phyloP scores from a whole-genome alignment of 768 basidiomycete species.

The Auricularia cornea region DNA sequence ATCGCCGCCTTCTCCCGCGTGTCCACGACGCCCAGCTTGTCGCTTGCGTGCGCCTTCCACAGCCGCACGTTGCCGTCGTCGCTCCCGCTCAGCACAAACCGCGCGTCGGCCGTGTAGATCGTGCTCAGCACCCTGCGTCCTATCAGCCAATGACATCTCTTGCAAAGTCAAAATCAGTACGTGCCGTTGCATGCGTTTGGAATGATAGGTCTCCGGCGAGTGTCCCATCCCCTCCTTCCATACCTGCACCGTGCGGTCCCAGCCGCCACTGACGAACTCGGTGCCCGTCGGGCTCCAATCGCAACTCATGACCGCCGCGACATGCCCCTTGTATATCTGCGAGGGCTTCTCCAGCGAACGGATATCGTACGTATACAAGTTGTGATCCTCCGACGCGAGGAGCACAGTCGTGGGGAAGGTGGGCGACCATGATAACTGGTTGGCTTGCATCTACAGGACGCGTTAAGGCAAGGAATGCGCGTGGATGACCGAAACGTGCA shows the following conservation, averaged over 20 bases:
- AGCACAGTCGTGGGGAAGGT: slow-evolving; percentile 87
- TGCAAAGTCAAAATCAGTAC: slow-evolving; percentile 10
- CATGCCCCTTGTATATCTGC: slow-evolving; percentile 95
- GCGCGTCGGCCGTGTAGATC: slow-evolving; percentile 80
- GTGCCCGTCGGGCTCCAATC: slow-evolving; percentile 96
- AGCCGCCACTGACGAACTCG: slow-evolving; percentile 93
- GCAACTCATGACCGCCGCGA: slow-evolving; percentile 91
- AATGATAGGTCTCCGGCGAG: slow-evolving; percentile 87
- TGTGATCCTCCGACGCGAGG: slow-evolving; percentile 97
- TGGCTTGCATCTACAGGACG: slow-evolving; percentile 64
- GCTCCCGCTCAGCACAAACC: slow-evolving; percentile 84
- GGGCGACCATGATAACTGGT: slow-evolving; percentile 90
- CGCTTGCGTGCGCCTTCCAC: slow-evolving; percentile 91
- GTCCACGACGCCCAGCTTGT: slow-evolving; percentile 85
- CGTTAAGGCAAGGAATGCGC: background rate
- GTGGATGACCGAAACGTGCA: slow-evolving; percentile 11
- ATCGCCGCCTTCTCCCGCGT: slow-evolving; percentile 84
- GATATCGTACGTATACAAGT: slow-evolving; percentile 96
- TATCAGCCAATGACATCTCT: background rate
- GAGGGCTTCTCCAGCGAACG: slow-evolving; percentile 72
- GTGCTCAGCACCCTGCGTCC: slow-evolving; percentile 72
- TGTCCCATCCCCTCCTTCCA: slow-evolving; percentile 85
- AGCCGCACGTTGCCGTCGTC: slow-evolving; percentile 93
- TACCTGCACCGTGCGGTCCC: slow-evolving; percentile 89
- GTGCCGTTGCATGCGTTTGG: slow-evolving; percentile 97